Conservation (phyloP, 495 filamentous ascomycete species). For the Mytilinidion resinicola region DNA sequence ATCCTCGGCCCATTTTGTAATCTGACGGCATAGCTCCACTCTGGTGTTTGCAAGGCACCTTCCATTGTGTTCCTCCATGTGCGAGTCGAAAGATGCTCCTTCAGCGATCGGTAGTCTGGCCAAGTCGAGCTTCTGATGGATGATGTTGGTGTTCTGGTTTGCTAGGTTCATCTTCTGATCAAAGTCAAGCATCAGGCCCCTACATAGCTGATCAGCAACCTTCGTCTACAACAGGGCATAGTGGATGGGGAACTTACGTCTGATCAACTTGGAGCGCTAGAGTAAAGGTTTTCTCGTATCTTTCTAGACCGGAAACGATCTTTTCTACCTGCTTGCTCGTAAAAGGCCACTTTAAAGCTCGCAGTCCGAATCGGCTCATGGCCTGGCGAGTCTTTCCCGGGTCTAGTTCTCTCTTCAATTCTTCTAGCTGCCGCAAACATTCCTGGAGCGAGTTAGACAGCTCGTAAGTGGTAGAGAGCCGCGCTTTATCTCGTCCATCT, state of each 20-base stretch:
- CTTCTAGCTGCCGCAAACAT: slow-evolving; percentile 30
- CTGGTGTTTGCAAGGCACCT: slow-evolving; percentile 21
- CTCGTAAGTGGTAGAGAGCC: slow-evolving; percentile 7
- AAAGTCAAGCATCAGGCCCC: neutral
- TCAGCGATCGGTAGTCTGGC: slow-evolving; percentile 11
- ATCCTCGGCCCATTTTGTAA: slow-evolving; percentile 14
- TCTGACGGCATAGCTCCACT: slow-evolving; percentile 17
- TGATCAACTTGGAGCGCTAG: neutral
- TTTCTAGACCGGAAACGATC: slow-evolving; percentile 31
- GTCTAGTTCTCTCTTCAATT: slow-evolving; percentile 17
- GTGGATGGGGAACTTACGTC: neutral
- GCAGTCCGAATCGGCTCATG: slow-evolving; percentile 4
- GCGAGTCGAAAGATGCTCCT: slow-evolving; percentile 20
- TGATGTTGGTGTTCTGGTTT: no score
- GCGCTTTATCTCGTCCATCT: slow-evolving; percentile 4
- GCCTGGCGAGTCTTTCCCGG: slow-evolving; percentile 33
- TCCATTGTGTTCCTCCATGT: slow-evolving; percentile 9
- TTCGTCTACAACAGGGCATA: neutral
- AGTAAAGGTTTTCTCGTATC: slow-evolving; percentile 11
- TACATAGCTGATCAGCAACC: neutral
- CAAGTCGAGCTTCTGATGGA: no score
- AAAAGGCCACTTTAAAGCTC: slow-evolving; percentile 39
- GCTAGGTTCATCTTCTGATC: slow-evolving; percentile 7
- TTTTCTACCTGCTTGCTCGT: slow-evolving; percentile 36
- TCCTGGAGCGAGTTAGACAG: slow-evolving; percentile 11